Conservation (phyloP, 2,329 filamentous ascomycete species). For the Scleromitrula shiraiana region DNA sequence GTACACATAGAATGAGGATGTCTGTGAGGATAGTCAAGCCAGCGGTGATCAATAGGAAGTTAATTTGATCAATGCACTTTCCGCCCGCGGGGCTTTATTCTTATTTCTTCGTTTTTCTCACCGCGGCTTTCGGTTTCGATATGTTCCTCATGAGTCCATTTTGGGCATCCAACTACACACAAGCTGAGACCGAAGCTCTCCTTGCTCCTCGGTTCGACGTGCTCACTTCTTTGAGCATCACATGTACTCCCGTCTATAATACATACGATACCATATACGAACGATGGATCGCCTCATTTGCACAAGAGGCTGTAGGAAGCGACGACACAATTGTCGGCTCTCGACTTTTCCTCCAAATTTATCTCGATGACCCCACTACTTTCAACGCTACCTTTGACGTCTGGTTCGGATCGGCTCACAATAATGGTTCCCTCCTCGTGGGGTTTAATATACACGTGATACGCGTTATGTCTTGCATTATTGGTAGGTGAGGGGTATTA, state of each 20-base stretch:
- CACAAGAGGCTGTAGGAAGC: constrained; percentile 30
- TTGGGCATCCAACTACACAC: constrained; percentile 26
- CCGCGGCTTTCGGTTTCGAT: constrained; percentile 1
- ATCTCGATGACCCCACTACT: constrained; percentile 27
- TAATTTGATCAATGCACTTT: constrained; percentile 13
- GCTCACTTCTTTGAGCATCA: constrained; percentile 22
- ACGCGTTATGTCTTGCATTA: background rate
- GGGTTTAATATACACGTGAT: constrained; percentile 3
- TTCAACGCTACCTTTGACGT: constrained; percentile 25
- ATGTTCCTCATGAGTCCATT: constrained; percentile 15
- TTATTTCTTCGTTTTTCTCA: constrained; percentile 27
- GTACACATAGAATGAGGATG: constrained; percentile 17
- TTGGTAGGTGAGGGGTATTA: background rate
- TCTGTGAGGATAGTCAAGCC: constrained; percentile 18
- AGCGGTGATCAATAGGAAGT: constrained; percentile 15
- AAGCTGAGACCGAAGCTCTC: constrained; percentile 19
- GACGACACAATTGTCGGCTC: constrained; percentile 30
- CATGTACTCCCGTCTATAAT: constrained; percentile 26
- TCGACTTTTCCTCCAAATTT: constrained; percentile 34
- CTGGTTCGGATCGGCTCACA: constrained; percentile 17
- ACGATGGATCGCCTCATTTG: constrained; percentile 34
- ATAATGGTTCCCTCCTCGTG: background rate
- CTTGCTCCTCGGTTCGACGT: constrained; percentile 35
- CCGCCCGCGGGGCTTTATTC: constrained; percentile 25
- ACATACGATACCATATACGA: constrained; percentile 12